Conservation (phyloP, 805 yeast species). For the Brettanomyces naardenensis region DNA sequence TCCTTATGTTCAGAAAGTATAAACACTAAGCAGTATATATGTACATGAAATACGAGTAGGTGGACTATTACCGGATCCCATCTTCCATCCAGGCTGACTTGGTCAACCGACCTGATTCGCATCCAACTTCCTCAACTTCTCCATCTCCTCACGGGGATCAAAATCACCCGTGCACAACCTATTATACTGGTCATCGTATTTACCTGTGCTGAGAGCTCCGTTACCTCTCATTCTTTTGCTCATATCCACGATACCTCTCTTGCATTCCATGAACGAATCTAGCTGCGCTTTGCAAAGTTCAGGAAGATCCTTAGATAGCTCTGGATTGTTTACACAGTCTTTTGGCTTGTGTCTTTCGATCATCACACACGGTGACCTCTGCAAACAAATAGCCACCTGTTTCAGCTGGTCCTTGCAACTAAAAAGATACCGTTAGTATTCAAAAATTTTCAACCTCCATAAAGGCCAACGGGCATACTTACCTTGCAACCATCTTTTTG, state of each 20-base stretch:
- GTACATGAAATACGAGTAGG: too few relatives aligned
- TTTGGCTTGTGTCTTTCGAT: constrained; percentile 85
- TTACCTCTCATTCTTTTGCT: constrained; percentile 87
- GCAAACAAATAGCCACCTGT: constrained; percentile 93
- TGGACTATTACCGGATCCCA: too few relatives aligned
- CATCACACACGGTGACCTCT: constrained; percentile 93
- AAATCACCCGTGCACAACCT: constrained; percentile 75
- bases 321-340: constrained; percentile 77
- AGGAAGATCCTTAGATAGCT: constrained; percentile 68
- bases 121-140: constrained; percentile 57
- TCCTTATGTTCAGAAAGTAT: too few relatives aligned
- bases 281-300: constrained; percentile 82
- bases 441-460: too few relatives aligned
- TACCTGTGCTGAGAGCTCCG: constrained; percentile 89
- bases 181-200: constrained; percentile 80
- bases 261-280: constrained; percentile 83
- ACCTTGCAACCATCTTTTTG: constrained; percentile 48
- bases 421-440: constrained; percentile 1
- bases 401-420: constrained; percentile 92
- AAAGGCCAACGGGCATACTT: constrained; percentile 21
- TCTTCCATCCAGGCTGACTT: too few relatives aligned
- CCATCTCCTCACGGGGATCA: constrained; percentile 74
- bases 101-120: constrained; percentile 34
- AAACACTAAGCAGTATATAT: too few relatives aligned
- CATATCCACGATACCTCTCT: constrained; percentile 86